Conservation (phyloP, 75 land plant genomes). For the Cryptomeria japonica region DNA sequence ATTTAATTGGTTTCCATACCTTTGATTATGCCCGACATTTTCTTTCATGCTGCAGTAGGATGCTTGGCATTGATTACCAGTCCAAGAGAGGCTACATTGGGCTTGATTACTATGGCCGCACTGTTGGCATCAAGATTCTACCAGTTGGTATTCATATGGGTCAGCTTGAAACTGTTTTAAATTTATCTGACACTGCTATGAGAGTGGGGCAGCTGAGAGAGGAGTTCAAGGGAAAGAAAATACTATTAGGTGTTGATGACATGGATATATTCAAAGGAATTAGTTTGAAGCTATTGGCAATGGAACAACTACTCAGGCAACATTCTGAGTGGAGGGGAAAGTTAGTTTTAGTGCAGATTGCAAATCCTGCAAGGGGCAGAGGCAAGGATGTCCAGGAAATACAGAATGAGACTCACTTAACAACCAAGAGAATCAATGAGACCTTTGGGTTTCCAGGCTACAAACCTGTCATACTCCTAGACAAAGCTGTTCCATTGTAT, state of each 20-base stretch:
- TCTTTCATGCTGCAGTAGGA: constrained; percentile 84
- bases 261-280: constrained; percentile 95
- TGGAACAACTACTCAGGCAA: constrained; percentile 66
- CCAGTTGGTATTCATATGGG: constrained; percentile 89
- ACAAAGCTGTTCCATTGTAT: constrained; percentile 49
- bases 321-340: constrained; percentile 51
- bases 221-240: constrained; percentile 56
- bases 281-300: constrained; percentile 69
- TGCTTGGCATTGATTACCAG: constrained; percentile 80
- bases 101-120: constrained; percentile 81
- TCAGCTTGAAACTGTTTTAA: constrained; percentile 60
- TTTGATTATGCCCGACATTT: constrained; percentile 70
- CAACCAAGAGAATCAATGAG: constrained; percentile 57
- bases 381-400: constrained; percentile 73
- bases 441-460: constrained; percentile 61
- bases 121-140: constrained; percentile 75
- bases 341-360: constrained; percentile 78
- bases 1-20: constrained; percentile 81
- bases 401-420: constrained; percentile 48
- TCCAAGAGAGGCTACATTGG: constrained; percentile 84
- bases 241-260: constrained; percentile 57
- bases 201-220: constrained; percentile 58
- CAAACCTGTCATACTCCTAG: constrained; percentile 68
- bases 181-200: constrained; percentile 34
- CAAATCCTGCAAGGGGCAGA: constrained; percentile 80